Evolutionary conservation across 345 rosid species (phyloP).

Genomic region (Balakata baccata): DNA sequence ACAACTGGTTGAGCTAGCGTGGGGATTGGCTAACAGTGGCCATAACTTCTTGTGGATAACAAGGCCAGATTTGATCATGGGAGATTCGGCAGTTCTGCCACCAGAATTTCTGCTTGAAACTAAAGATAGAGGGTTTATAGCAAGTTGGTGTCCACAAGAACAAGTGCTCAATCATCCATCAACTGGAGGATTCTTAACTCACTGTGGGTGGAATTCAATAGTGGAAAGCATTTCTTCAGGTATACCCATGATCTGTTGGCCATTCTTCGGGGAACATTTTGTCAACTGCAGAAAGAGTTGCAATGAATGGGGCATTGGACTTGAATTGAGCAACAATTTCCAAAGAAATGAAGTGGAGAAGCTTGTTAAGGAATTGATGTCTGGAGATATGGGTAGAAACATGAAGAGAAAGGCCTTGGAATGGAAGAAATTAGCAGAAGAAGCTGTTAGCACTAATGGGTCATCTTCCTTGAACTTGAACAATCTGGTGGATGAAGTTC

Average conservation of each 20-base stretch:
- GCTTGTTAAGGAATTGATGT: slow-evolving; percentile 5
- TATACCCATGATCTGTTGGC: slow-evolving; percentile 5
- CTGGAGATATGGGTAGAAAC: not conserved
- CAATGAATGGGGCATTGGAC: slow-evolving; percentile 10
- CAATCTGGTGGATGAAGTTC: slow-evolving; percentile 9
- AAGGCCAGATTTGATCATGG: slow-evolving; percentile 17
- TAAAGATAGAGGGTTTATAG: slow-evolving; percentile 11
- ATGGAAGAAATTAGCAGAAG: slow-evolving; percentile 15
- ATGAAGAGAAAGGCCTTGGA: not conserved
- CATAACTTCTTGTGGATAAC: slow-evolving; percentile 17
- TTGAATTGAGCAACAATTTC: slow-evolving; percentile 1
- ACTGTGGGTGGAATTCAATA: slow-evolving; percentile 13
- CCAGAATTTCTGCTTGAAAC: slow-evolving; percentile 9
- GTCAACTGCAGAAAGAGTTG: slow-evolving; percentile 14
- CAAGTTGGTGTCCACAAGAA: slow-evolving; percentile 20
- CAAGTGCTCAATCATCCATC: slow-evolving; percentile 8
- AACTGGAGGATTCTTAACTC: slow-evolving; percentile 1
- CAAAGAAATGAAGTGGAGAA: slow-evolving; percentile 16
- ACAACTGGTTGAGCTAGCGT: slow-evolving; percentile 13
- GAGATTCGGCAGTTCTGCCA: slow-evolving; percentile 16
- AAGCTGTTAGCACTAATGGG: not conserved
- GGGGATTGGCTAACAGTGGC: slow-evolving; percentile 17
- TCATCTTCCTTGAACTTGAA: slow-evolving; percentile 13
- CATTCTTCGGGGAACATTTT: slow-evolving; percentile 16
- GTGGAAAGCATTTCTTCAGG: slow-evolving; percentile 11